A percentile compares a stretch with the other conserved stretches of the same genome.
phyloP scores from a whole-genome alignment of 2,329 filamentous ascomycete species.

The Fusarium temperatum region DNA sequence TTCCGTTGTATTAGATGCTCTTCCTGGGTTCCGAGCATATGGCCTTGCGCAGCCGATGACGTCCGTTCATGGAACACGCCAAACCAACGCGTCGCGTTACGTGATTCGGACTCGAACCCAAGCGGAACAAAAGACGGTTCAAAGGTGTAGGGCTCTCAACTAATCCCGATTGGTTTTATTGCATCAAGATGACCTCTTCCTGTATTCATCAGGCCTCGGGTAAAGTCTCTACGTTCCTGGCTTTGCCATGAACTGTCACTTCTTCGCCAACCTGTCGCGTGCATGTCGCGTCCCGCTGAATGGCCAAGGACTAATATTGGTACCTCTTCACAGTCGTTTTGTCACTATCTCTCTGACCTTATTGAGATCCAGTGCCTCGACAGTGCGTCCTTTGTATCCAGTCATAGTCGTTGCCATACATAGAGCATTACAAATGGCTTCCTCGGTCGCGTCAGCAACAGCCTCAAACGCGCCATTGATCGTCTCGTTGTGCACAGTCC shows the following conservation, averaged over 20 bases:
- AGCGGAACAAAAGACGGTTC: background rate
- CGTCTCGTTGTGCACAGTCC: conserved; percentile 61
- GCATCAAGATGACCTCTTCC: background rate
- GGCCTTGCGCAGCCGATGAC: fast-evolving
- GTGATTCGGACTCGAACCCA: background rate
- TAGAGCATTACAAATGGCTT: conserved; percentile 71
- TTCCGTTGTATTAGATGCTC: fast-evolving
- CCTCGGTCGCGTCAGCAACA: conserved; percentile 69
- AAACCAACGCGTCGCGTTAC: background rate
- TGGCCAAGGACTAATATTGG: fast-evolving
- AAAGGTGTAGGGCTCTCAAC: fast-evolving
- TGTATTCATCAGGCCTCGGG: background rate
- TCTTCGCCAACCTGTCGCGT: background rate
- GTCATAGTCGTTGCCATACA: conserved; percentile 68
- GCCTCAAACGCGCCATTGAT: conserved; percentile 71
- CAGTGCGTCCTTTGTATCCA: conserved; percentile 58
- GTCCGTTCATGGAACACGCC: too few species aligned
- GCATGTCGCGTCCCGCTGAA: background rate
- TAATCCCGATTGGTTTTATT: fast-evolving
- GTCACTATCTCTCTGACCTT: conserved; percentile 57
- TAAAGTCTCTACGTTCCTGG: background rate
- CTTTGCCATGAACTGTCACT: background rate
- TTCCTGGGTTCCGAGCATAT: too few species aligned
- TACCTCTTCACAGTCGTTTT: conserved; percentile 13
- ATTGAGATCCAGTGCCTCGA: conserved; percentile 61